phyloP scores from a whole-genome alignment of 306 rosid genomes.

The Fagus sylvatica region DNA sequence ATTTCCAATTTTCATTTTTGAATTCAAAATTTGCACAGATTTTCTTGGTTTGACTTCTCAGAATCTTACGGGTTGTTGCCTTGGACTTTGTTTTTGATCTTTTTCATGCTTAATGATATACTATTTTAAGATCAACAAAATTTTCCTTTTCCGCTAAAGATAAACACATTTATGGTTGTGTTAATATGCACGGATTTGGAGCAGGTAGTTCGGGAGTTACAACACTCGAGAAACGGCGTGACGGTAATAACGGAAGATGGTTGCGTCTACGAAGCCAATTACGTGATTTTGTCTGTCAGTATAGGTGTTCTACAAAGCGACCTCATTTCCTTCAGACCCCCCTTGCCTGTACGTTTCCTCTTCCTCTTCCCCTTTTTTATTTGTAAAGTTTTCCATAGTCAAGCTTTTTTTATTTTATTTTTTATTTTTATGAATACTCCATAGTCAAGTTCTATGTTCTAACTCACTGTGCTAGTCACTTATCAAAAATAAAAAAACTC shows the following conservation, averaged over 20 bases:
- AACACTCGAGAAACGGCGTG: slow-evolving; percentile 84
- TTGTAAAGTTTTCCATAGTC: background rate
- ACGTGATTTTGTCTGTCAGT: slow-evolving; percentile 84
- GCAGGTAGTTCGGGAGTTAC: slow-evolving; percentile 90
- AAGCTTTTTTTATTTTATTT: background rate
- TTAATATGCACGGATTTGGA: slow-evolving; percentile 38
- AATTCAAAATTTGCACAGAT: slow-evolving; percentile 24
- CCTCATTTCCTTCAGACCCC: slow-evolving; percentile 79
- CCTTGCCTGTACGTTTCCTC: slow-evolving; percentile 76
- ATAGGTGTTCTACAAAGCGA: slow-evolving; percentile 96
- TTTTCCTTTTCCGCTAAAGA: too few species aligned
- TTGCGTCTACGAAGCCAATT: slow-evolving; percentile 68
- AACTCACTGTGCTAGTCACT: too few species aligned
- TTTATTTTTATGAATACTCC: background rate
- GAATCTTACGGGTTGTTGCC: slow-evolving; percentile 29
- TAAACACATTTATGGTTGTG: slow-evolving; percentile 8
- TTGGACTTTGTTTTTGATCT: slow-evolving; percentile 9
- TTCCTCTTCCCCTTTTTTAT: background rate
- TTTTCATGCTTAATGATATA: background rate
- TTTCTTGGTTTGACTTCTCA: slow-evolving; percentile 42
- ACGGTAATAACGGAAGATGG: slow-evolving; percentile 90
- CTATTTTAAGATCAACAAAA: too few species aligned
- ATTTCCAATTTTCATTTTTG: slow-evolving; percentile 23
- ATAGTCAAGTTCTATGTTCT: background rate
- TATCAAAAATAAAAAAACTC: too few species aligned